A percentile compares a stretch with the other conserved stretches of the same genome.
These are phyloP conservation scores for Ganoderma lingzhi DNA, from an alignment of 1,284 basidiomycete species.

Conservation along the genomic window DNA sequence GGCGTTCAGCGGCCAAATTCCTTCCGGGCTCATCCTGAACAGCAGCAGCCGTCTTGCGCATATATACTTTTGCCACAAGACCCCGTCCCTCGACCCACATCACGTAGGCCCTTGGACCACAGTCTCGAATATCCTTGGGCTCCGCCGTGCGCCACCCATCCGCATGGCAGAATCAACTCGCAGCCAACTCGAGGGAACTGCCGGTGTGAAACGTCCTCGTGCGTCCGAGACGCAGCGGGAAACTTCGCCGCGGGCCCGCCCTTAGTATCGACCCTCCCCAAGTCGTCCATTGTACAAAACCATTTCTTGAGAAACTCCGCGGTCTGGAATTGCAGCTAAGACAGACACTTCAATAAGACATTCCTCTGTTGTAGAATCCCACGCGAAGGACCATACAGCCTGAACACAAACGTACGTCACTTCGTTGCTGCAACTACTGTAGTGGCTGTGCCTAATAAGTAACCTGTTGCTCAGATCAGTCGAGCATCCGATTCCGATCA, in stretches of 20 bases:
- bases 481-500: slow-evolving; percentile 1
- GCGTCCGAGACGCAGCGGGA: not conserved
- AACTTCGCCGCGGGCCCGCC: not conserved
- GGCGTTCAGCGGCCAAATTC: too few species aligned
- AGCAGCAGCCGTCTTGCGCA: too few species aligned
- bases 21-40: too few species aligned
- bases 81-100: too few species aligned
- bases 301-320: not conserved
- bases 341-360: not conserved
- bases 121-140: too few species aligned
- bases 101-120: too few species aligned
- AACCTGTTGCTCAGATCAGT: not conserved
- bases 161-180: not conserved
- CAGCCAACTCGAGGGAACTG: not conserved
- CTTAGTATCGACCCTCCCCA: not conserved
- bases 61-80: too few species aligned
- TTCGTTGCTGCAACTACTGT: not conserved
- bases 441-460: not conserved
- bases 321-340: not conserved
- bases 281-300: not conserved
- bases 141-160: not conserved
- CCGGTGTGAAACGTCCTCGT: not conserved
- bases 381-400: not conserved
- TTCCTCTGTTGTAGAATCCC: not conserved
- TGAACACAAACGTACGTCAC: not conserved